Base-by-base conservation (phyloP, 176 grass and related monocot species). In the Aegilops speltoides region DNA sequence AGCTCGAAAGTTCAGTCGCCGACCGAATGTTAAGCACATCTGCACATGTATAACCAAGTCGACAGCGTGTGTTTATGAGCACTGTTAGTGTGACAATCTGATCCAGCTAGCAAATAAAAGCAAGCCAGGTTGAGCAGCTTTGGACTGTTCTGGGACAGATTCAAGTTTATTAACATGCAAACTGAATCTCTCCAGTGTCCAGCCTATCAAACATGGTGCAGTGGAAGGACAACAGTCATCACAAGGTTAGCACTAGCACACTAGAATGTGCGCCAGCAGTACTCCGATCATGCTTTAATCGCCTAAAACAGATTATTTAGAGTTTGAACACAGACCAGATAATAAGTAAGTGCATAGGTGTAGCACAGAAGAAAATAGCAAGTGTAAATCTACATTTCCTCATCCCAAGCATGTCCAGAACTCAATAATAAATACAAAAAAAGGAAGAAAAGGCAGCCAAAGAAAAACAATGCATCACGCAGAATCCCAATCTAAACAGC, bases 71-170 rank as follows among this genome's bases (percentile, higher is more conserved):
- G 16, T 62, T 89, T 76, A 68, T 81, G 78, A 61, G 70, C 56
- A 72, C 3, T 13, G 80, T 75, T 87, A 38, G 68, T 46, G 62
- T 16, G 82, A 29, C 68, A 84, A 54, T 84, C 22, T 25, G 68
- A 81, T 81, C 68, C 45, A 91, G 73, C 64, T 85, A 87, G 74
- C 73, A 83, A 32, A 48, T 56, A 67, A 83, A 59, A 36, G 25
- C 4, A 74, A 14, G 64, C 52, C 81, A 84, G n/a, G 32, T 79
- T 83, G 56, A 90, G 73, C 75, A 54, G 82, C 31, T 23, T 83
- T 76, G 79, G 25, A 84, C 37, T 4, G 14, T 48, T 83, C 34
- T 41, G 59, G 8, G 16, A 29, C 11, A 68, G 36, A 67, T 24
- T 36, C 40, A 41, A 75, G 60, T 31, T 48, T 71, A 20, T 68